Base-by-base conservation (phyloP, 2,329 filamentous ascomycete genomes). In the Lachnellula suecica region DNA sequence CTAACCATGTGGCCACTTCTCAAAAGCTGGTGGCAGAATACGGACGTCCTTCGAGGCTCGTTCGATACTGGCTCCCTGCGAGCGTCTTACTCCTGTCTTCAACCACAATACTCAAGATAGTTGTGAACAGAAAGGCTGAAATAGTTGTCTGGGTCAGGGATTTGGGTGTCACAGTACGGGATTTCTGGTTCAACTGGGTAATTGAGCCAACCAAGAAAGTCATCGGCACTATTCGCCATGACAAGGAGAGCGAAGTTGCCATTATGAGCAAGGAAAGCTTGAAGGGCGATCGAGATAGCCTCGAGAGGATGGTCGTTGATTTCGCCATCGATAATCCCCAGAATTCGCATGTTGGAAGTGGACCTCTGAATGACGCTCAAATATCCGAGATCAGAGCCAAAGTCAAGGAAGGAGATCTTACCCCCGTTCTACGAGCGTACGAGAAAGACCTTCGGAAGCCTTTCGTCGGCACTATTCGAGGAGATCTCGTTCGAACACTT, bases 161-260 rank as follows among this genome's bases (percentile, higher is more conserved):
- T 58, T 73, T 96, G 23, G 93, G 91, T 7, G 74, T 76, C 2
- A 99, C 94, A 0, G 74, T 85, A 1, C 80, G 89, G 49, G 93
- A 96, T 69, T 99, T 99, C 68, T 97, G 92, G 89, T 78, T 85
- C 54, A 99, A 99, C 69, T 99, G 94, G 94, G 88, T 99, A 3
- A 75, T 99, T 10, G 88, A 96, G 59, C 94, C 94, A 0, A 78
- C 84, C 1, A 84, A 84, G 62, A 93, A 91, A 67, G 79, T 99
- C 17, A 82, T 99, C 52, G 85, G 87, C 44, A 99, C 94, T 0
- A 97, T 99, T 60, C 85, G 93, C 4, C 94, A 97, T 69, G 91
- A 97, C 64, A 85, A 89, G 63, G 88, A 85, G 60, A 96, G 91
- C 66, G 93, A 97, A 67, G 93, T 99, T 59, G 94, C 93, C 41